These are phyloP conservation scores for Lablab purpureus DNA, from an alignment of 306 rosid genomes.

Conservation along the genomic window DNA sequence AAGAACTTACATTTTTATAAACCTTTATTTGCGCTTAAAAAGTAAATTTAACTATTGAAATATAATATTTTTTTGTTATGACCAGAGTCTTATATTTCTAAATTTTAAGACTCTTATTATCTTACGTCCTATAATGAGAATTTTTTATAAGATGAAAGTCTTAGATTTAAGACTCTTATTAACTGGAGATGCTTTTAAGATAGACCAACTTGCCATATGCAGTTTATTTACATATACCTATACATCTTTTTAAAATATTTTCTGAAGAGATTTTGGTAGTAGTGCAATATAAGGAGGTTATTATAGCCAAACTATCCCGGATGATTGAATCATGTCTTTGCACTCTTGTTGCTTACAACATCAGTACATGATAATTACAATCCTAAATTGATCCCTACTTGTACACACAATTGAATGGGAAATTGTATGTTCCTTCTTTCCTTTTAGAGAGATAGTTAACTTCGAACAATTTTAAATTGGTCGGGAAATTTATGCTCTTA, in stretches of 20 bases:
- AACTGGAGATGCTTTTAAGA: too few relatives aligned
- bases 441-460: not conserved
- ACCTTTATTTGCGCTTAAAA: too few relatives aligned
- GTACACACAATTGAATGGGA: conserved; percentile 56
- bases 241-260: not conserved
- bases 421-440: conserved; percentile 2
- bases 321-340: not conserved
- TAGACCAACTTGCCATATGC: not conserved
- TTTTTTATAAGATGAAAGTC: too few relatives aligned
- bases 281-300: not conserved
- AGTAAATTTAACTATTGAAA: too few relatives aligned
- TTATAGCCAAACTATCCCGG: not conserved
- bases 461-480: not conserved
- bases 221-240: not conserved
- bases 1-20: too few relatives aligned
- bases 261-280: not conserved
- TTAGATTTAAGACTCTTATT: too few relatives aligned
- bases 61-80: too few relatives aligned
- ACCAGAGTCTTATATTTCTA: too few relatives aligned
- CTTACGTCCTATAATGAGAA: too few relatives aligned
- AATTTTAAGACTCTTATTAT: too few relatives aligned
- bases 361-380: not conserved
- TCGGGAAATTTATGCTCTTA: too few relatives aligned
- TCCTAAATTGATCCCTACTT: not conserved
- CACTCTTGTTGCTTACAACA: not conserved